Evolutionary conservation across 140 eudicot genomes (phyloP), one percentile per base, ranked within the genome.

Genomic region (Cichorium intybus): DNA sequence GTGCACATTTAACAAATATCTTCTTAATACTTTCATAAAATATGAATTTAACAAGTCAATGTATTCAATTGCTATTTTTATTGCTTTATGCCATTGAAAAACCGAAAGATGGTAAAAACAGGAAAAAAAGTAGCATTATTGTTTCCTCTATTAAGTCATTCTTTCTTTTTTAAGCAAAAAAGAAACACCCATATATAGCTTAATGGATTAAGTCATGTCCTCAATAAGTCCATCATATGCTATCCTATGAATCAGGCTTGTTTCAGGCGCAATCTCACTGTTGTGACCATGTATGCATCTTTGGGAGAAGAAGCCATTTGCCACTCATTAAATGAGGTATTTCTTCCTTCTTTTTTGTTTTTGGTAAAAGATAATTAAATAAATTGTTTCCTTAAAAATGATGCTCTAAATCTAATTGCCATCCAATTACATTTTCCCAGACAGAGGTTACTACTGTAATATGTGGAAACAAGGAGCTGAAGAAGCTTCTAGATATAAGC

Each of bases 371-470:
- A 27, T 4, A 27, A 27, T 1, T 5, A 27, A 27, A 27, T 27
- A 27, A 29, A 37, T 33, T 21, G 10, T 22, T 16, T 23, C 21
- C 23, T 57, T 52, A 35, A 27, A 47, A 33, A 50, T 16, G 22
- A 27, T 45, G 64, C 70, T 75, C 75, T 39, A 28, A 26, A n/a
- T n/a, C n/a, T n/a, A n/a, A n/a, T 20, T 34, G 54, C 63, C 58
- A 39, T 62, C 56, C 56, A 15, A 69, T 21, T 69, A 28, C 49
- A 10, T 81, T 69, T 79, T 71, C 72, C 37, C 84, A 93, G 99
- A 93, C 99, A 24, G 99, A 93, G 82, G 99, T 86, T 62, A 93
- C 97, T 26, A 93, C 99, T 15, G 97, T 93, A 74, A 93, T 93
- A 56, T 93, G 99, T 68, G 99, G 97, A 55, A 77, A 78, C 60